phyloP scores from a whole-genome alignment of 2,329 filamentous ascomycete species.

The Magnaporthiopsis poae region DNA sequence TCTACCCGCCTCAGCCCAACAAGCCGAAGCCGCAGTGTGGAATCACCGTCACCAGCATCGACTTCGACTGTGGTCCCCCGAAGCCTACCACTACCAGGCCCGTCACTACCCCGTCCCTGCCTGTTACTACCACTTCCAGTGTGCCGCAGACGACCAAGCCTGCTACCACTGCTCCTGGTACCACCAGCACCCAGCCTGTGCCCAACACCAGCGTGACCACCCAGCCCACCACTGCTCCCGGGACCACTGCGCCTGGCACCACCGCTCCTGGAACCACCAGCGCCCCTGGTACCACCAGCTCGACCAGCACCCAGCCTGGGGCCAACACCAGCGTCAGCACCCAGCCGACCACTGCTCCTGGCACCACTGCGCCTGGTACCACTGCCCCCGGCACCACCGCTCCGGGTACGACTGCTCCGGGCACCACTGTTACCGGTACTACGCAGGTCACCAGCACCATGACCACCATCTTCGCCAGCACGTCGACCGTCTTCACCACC shows the following conservation, averaged over 20 bases:
- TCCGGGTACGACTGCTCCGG: too few relatives aligned
- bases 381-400: too few relatives aligned
- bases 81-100: slow-evolving; percentile 14
- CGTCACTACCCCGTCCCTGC: slow-evolving; percentile 13
- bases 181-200: slow-evolving; percentile 10
- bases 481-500: slow-evolving; percentile 36
- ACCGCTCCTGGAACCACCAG: slow-evolving; percentile 12
- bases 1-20: slow-evolving; percentile 50
- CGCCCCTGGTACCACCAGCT: slow-evolving; percentile 15
- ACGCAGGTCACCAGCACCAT: slow-evolving; percentile 11
- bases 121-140: slow-evolving; percentile 9
- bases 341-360: slow-evolving; percentile 11
- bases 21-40: slow-evolving; percentile 52
- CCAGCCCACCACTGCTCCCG: slow-evolving; percentile 3
- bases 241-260: slow-evolving; percentile 10
- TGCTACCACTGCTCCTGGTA: slow-evolving; percentile 6
- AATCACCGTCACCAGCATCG: slow-evolving; percentile 64
- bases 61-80: slow-evolving; percentile 56
- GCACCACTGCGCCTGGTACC: too few relatives aligned
- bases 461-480: slow-evolving; percentile 14
- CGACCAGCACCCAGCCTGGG: not conserved
- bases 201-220: not conserved
- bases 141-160: slow-evolving; percentile 11
- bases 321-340: not conserved
- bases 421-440: too few relatives aligned